Conservation (phyloP, 257 asterid genomes). For the Nicotiana tabacum region DNA sequence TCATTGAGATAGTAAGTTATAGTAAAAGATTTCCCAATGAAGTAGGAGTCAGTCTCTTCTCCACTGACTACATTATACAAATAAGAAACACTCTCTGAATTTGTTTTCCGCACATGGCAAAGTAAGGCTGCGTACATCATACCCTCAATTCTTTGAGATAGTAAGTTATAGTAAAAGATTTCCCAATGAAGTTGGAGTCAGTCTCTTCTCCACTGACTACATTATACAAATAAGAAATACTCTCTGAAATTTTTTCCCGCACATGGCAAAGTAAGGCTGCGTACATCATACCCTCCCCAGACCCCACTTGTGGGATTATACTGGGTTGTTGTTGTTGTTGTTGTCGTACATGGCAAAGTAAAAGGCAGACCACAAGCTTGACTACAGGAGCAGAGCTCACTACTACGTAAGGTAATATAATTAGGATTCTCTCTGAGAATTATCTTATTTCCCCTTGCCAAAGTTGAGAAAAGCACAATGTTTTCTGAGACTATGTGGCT, state of each 20-base stretch:
- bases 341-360: not conserved
- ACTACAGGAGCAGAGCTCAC: not conserved
- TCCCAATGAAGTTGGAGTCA: not conserved
- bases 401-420: not conserved
- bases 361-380: constrained; percentile 1
- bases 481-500: not conserved
- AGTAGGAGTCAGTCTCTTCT: not conserved
- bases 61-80: not conserved
- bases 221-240: not conserved
- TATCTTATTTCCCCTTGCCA: not conserved
- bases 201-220: not conserved
- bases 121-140: no score
- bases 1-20: not conserved
- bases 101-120: no score
- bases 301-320: no score
- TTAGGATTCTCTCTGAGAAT: not conserved
- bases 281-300: not conserved
- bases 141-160: not conserved
- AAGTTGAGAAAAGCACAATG: not conserved
- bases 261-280: no score
- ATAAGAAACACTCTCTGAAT: not conserved
- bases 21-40: not conserved
- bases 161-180: not conserved
- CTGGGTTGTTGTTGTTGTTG: no score
- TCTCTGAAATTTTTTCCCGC: not conserved